These are phyloP conservation scores for Talaromyces atroroseus DNA, from an alignment of 2,329 filamentous ascomycete species.

Conservation along the genomic window DNA sequence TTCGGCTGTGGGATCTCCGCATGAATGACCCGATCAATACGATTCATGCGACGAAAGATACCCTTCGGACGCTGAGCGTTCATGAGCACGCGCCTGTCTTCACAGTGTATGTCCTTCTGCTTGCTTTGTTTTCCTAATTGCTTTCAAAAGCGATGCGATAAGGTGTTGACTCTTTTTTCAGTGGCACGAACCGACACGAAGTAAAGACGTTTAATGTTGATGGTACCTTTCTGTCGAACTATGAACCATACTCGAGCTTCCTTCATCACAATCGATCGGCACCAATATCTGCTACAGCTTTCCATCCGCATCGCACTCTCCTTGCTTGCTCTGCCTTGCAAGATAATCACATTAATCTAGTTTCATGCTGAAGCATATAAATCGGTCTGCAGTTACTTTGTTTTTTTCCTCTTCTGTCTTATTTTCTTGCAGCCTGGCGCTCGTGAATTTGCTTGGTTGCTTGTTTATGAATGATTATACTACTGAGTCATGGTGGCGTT, in stretches of 20 bases:
- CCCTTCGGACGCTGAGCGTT: constrained; percentile 77
- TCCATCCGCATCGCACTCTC: constrained; percentile 91
- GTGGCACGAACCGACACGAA: constrained; percentile 78
- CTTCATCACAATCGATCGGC: constrained; percentile 72
- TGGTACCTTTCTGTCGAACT: constrained; percentile 69
- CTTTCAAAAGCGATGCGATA: not conserved
- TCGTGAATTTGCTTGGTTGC: not conserved
- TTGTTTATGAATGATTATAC: constrained; percentile 1
- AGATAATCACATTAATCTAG: constrained; percentile 86
- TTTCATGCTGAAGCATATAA: constrained; percentile 41
- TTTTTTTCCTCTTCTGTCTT: not conserved
- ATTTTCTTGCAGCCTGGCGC: not conserved
- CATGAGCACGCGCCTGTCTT: constrained; percentile 97
- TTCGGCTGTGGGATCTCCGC: constrained; percentile 93
- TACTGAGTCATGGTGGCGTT: constrained; percentile 1
- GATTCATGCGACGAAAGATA: constrained; percentile 69
- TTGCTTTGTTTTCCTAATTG: not conserved
- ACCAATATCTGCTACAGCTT: constrained; percentile 82
- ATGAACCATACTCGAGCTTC: constrained; percentile 88
- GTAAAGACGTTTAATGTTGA: constrained; percentile 92
- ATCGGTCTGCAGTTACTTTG: not conserved
- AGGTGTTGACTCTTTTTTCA: constrained; percentile 32
- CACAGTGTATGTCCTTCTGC: constrained; percentile 64
- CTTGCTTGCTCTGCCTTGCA: constrained; percentile 80
- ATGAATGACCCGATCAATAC: constrained; percentile 72